A percentile compares a stretch with the other conserved stretches of the same genome.
phyloP scores from a whole-genome alignment of 1,284 basidiomycete genomes.

The Rhodotorula sp. region DNA sequence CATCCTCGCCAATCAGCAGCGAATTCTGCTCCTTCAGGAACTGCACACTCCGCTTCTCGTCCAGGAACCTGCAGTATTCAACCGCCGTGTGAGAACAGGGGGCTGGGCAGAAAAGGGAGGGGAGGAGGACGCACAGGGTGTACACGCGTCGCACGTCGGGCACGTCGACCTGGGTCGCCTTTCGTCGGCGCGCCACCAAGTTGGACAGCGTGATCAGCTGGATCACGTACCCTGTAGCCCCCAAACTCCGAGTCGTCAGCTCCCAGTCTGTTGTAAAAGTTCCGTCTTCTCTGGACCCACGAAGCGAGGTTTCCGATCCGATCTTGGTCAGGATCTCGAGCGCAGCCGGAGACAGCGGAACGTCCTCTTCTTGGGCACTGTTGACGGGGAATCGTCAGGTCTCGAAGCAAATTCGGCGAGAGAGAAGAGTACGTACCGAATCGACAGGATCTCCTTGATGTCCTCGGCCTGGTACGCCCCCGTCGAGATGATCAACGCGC shows the following conservation, averaged over 20 bases:
- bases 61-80: conserved; percentile 70
- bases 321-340: conserved; percentile 73
- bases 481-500: conserved; percentile 93
- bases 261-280: too few species aligned
- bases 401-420: not conserved
- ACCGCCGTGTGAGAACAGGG: conserved; percentile 31
- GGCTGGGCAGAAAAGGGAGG: too few species aligned
- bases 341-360: conserved; percentile 74
- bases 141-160: conserved; percentile 53
- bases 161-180: conserved; percentile 51
- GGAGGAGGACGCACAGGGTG: conserved; percentile 32
- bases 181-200: conserved; percentile 51
- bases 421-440: conserved; percentile 59
- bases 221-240: conserved; percentile 49
- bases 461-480: conserved; percentile 83
- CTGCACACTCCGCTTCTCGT: conserved; percentile 90
- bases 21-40: conserved; percentile 71
- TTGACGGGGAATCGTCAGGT: not conserved
- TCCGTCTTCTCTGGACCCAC: conserved; percentile 9
- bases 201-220: conserved; percentile 53
- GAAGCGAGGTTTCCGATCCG: conserved; percentile 51
- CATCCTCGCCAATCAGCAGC: conserved; percentile 37
- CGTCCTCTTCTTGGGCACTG: conserved; percentile 94
- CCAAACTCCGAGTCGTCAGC: not conserved
- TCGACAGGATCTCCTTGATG: conserved; percentile 86